phyloP scores from a whole-genome alignment of 2,329 filamentous ascomycete genomes.

The Cercospora berteroae region DNA sequence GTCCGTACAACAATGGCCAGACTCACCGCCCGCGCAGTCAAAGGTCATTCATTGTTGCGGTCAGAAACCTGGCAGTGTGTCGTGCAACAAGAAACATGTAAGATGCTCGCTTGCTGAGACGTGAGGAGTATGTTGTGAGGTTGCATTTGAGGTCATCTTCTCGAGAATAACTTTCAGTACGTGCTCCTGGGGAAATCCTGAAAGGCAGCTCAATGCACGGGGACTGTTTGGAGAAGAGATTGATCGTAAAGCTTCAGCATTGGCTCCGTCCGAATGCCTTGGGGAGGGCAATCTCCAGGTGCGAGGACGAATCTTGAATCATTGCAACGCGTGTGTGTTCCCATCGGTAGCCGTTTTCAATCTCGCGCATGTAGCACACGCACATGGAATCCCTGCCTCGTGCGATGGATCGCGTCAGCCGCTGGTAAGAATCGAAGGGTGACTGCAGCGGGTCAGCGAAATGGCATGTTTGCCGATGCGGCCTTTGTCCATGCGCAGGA shows the following conservation, averaged over 20 bases:
- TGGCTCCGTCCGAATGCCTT: neutral
- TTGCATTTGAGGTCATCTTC: neutral
- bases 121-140: neutral
- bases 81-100: neutral
- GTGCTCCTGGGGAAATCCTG: neutral
- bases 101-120: slow-evolving; percentile 7
- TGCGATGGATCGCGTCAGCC: slow-evolving; percentile 3
- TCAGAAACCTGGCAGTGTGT: neutral
- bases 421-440: neutral
- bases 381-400: slow-evolving; percentile 7
- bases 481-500: neutral
- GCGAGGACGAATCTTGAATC: neutral
- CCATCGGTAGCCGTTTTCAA: neutral
- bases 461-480: neutral
- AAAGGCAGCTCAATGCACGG: neutral
- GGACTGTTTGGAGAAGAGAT: neutral
- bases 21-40: slow-evolving; percentile 7
- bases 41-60: slow-evolving; percentile 3
- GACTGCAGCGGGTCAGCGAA: neutral
- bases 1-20: slow-evolving; percentile 2
- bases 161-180: neutral
- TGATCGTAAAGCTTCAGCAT: neutral
- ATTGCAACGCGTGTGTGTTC: neutral
- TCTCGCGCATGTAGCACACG: slow-evolving; percentile 4
- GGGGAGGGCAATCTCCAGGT: neutral